These are phyloP conservation scores for Solidago caesia DNA, from an alignment of 129 eudicot genomes.

Conservation along the genomic window DNA sequence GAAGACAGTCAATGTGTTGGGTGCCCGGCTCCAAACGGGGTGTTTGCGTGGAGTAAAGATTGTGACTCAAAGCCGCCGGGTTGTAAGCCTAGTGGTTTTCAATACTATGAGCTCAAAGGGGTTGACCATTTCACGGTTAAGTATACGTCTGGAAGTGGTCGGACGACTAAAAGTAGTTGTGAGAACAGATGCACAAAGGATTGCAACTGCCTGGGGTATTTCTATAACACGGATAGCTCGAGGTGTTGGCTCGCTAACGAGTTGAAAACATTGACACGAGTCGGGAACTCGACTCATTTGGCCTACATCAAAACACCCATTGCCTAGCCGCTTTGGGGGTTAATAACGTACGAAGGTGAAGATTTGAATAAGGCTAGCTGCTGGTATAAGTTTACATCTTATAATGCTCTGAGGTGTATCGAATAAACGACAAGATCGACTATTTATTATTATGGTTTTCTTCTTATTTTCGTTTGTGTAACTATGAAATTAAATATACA, in stretches of 20 bases:
- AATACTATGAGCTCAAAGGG: slow-evolving; percentile 47
- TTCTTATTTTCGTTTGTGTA: background rate
- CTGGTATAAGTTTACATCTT: too few relatives aligned
- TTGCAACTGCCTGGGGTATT: slow-evolving; percentile 65
- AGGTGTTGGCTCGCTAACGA: slow-evolving; percentile 60
- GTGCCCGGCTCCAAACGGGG: slow-evolving; percentile 44
- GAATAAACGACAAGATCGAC: too few relatives aligned
- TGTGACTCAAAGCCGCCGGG: slow-evolving; percentile 33
- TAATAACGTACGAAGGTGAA: slow-evolving; percentile 9
- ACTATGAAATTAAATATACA: background rate
- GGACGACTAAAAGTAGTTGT: slow-evolving; percentile 32
- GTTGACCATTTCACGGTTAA: slow-evolving; percentile 52
- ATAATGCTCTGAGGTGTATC: too few relatives aligned
- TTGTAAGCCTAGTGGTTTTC: slow-evolving; percentile 31
- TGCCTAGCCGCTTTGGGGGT: background rate
- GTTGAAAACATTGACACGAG: slow-evolving; percentile 41
- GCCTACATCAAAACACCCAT: slow-evolving; percentile 42
- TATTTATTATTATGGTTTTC: too few relatives aligned
- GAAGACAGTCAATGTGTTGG: slow-evolving; percentile 54
- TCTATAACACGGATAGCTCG: slow-evolving; percentile 39
- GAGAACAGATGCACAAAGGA: slow-evolving; percentile 39
- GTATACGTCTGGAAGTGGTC: slow-evolving; percentile 38
- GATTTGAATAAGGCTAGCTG: background rate
- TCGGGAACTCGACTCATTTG: slow-evolving; percentile 41
- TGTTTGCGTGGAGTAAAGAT: slow-evolving; percentile 48